Conservation (phyloP, 805 yeast genomes). For the Cyberlindnera bimundalis region DNA sequence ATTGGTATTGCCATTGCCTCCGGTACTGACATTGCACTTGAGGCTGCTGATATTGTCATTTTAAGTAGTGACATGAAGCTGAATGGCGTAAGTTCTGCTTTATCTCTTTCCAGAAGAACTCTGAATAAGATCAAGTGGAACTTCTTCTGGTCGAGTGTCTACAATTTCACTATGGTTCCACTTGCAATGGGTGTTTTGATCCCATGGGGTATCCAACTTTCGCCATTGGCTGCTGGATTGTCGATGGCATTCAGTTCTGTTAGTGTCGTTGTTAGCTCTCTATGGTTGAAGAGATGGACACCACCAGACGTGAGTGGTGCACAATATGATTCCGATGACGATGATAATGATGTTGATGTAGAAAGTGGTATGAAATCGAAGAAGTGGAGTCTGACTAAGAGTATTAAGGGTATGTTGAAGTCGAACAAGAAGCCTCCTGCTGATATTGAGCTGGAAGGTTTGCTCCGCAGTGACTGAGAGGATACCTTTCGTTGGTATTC, state of each 20-base stretch:
- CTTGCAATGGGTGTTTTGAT: slow-evolving; percentile 90
- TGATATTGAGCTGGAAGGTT: slow-evolving; percentile 23
- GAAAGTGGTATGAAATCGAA: slow-evolving; percentile 14
- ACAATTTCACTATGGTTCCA: slow-evolving; percentile 84
- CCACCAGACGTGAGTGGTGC: slow-evolving; percentile 26
- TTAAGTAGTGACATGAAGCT: slow-evolving; percentile 41
- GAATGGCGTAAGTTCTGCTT: slow-evolving; percentile 53
- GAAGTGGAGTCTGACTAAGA: slow-evolving; percentile 17
- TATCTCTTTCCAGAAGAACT: slow-evolving; percentile 67
- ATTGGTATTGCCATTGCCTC: slow-evolving; percentile 89
- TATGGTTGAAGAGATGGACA: slow-evolving; percentile 66
- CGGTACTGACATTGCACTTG: slow-evolving; percentile 95
- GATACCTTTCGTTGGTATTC: background rate
- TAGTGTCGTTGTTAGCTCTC: slow-evolving; percentile 80
- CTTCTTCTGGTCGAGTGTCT: slow-evolving; percentile 82
- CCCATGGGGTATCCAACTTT: slow-evolving; percentile 72
- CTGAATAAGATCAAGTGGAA: slow-evolving; percentile 74
- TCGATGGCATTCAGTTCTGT: slow-evolving; percentile 94
- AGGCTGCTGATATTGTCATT: slow-evolving; percentile 91
- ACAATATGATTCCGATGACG: background rate
- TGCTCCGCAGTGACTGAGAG: slow-evolving; percentile 5
- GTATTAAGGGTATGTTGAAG: slow-evolving; percentile 15
- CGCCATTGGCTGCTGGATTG: slow-evolving; percentile 86
- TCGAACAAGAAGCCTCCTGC: slow-evolving; percentile 2
- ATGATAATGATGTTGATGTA: slow-evolving; percentile 14